These are phyloP conservation scores for Sanghuangporus sanghuang DNA, from an alignment of 1,284 basidiomycete species.

Conservation along the genomic window DNA sequence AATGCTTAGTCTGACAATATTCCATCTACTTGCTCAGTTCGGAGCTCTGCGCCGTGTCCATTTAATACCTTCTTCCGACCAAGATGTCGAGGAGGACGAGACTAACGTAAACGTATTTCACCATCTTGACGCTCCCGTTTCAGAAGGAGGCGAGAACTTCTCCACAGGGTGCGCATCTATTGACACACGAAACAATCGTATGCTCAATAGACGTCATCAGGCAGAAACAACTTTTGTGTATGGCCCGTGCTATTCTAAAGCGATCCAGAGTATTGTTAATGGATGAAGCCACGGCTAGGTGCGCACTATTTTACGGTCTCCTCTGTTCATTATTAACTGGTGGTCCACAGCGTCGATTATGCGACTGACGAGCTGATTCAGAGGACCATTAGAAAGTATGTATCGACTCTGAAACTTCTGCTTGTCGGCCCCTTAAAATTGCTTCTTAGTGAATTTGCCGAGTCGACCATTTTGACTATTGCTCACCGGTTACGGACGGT, in stretches of 20 bases:
- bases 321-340: not conserved
- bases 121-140: constrained; percentile 79
- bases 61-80: constrained; percentile 51
- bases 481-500: constrained; percentile 66
- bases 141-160: constrained; percentile 92
- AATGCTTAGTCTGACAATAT: not conserved
- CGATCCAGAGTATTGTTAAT: constrained; percentile 54
- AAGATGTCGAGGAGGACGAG: constrained; percentile 44
- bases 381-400: constrained; percentile 70
- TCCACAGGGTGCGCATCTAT: constrained; percentile 64
- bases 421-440: too few species aligned
- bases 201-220: constrained; percentile 20
- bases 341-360: constrained; percentile 58
- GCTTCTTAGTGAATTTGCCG: constrained; percentile 43
- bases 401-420: not conserved
- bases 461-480: constrained; percentile 54
- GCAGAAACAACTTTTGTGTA: constrained; percentile 61
- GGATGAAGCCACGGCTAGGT: constrained; percentile 55
- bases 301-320: not conserved
- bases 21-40: constrained; percentile 43
- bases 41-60: constrained; percentile 87
- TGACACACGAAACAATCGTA: not conserved
- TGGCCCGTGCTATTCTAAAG: constrained; percentile 60
- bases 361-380: constrained; percentile 73
- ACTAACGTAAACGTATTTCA: constrained; percentile 82